phyloP scores from a whole-genome alignment of 306 rosid species.

The Dalbergia cultrata region DNA sequence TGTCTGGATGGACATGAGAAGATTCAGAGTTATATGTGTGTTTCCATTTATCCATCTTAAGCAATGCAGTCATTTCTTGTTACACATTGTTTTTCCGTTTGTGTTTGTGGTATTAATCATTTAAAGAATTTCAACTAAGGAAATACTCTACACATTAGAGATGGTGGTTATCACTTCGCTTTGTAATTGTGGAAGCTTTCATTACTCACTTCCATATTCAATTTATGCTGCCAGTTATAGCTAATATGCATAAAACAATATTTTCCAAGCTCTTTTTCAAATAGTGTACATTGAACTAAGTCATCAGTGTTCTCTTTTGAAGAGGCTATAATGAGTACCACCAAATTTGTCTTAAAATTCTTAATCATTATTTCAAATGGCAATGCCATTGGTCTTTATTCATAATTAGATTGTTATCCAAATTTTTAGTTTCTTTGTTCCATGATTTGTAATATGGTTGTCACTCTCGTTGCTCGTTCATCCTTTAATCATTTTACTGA shows the following conservation, averaged over 20 bases:
- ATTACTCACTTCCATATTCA: conserved; percentile 94
- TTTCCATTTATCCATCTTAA: conserved; percentile 74
- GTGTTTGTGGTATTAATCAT: conserved; percentile 30
- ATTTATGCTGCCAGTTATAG: conserved; percentile 81
- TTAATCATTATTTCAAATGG: conserved; percentile 26
- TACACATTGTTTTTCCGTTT: conserved; percentile 37
- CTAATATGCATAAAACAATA: conserved; percentile 52
- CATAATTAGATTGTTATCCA: conserved; percentile 10
- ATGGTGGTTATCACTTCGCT: conserved; percentile 99
- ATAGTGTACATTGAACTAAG: conserved; percentile 18
- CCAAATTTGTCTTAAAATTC: conserved; percentile 21
- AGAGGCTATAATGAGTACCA: conserved; percentile 17
- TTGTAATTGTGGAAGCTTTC: conserved; percentile 90
- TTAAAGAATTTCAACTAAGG: conserved; percentile 41
- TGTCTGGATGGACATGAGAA: conserved; percentile 97
- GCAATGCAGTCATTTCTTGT: conserved; percentile 63
- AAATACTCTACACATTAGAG: conserved; percentile 58
- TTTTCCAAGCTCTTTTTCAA: conserved; percentile 27
- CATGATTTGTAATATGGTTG: conserved; percentile 31
- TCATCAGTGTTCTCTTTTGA: conserved; percentile 17
- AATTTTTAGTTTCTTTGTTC: background rate
- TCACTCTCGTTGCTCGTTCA: conserved; percentile 19
- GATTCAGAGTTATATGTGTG: conserved; percentile 99
- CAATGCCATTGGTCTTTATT: conserved; percentile 30
- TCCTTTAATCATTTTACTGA: background rate